A percentile compares a stretch with the other conserved stretches of the same genome.
Conservation (phyloP, 164 flowering plant genomes). For the Berberis vulgaris region DNA sequence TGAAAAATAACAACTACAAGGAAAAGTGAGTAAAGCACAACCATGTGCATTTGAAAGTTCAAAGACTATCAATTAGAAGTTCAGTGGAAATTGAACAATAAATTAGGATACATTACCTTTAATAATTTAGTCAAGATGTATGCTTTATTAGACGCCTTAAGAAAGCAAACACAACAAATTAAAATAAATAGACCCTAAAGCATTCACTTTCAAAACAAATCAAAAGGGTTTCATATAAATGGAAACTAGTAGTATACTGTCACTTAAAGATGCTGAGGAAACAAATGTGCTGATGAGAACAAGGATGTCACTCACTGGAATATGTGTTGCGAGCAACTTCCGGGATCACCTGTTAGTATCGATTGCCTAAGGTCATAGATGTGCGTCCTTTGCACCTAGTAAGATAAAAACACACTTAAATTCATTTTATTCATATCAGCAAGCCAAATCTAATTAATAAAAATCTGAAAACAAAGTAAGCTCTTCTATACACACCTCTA, state of each 20-base stretch:
- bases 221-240: not conserved
- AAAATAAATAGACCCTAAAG: too few relatives aligned
- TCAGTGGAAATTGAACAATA: too few relatives aligned
- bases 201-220: too few relatives aligned
- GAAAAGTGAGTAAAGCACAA: too few relatives aligned
- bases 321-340: slow-evolving; percentile 78
- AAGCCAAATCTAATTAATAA: not conserved
- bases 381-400: slow-evolving; percentile 93
- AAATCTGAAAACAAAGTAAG: not conserved
- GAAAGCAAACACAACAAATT: too few relatives aligned
- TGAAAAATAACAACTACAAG: too few relatives aligned
- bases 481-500: slow-evolving; percentile 55
- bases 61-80: too few relatives aligned
- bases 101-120: too few relatives aligned
- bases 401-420: not conserved
- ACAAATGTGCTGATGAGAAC: slow-evolving; percentile 3
- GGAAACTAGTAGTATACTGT: not conserved
- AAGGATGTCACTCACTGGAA: slow-evolving; percentile 51
- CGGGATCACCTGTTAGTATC: slow-evolving; percentile 67
- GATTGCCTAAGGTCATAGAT: slow-evolving; percentile 81
- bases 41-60: too few relatives aligned
- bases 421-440: not conserved
- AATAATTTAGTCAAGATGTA: too few relatives aligned
- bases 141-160: too few relatives aligned
- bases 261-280: not conserved